These are phyloP conservation scores for Chaetomium cochliodes DNA, from an alignment of 495 filamentous ascomycete genomes.

Conservation along the genomic window DNA sequence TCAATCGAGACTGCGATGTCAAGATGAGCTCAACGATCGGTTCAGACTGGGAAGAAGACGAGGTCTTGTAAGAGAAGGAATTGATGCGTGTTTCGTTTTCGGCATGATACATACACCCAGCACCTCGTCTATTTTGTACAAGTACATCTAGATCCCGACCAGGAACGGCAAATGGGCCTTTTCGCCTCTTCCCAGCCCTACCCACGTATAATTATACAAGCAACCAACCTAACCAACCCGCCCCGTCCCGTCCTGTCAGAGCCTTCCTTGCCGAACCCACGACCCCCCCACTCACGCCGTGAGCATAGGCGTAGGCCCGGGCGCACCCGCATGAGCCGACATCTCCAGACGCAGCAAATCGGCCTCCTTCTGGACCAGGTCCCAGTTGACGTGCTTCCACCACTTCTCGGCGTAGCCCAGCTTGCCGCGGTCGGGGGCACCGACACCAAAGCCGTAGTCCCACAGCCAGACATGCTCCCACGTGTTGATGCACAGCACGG, in stretches of 20 bases:
- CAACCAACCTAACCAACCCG: background rate
- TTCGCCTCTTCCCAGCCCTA: background rate
- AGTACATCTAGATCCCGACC: slow-evolving; percentile 9
- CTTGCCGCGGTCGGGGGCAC: slow-evolving; percentile 58
- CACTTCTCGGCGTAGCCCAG: slow-evolving; percentile 69
- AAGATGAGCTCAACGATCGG: too few species aligned
- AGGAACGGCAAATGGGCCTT: slow-evolving; percentile 14
- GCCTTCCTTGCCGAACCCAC: background rate
- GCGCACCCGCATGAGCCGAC: background rate
- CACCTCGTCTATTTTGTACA: slow-evolving; percentile 20
- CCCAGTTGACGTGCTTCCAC: slow-evolving; percentile 90
- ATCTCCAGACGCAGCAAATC: slow-evolving; percentile 21
- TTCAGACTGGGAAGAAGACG: too few species aligned
- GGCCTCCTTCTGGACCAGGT: slow-evolving; percentile 54
- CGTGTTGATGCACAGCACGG: slow-evolving; percentile 86
- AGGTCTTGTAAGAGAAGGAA: too few species aligned
- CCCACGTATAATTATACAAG: slow-evolving; percentile 3
- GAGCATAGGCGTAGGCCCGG: background rate
- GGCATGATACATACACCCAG: background rate
- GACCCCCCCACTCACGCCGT: background rate
- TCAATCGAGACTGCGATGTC: too few species aligned
- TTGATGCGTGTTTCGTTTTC: background rate
- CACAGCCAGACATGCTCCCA: slow-evolving; percentile 94
- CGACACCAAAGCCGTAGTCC: slow-evolving; percentile 67
- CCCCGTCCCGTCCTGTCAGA: background rate